phyloP scores from a whole-genome alignment of 2,329 filamentous ascomycete genomes.

The Colletotrichum cereale region DNA sequence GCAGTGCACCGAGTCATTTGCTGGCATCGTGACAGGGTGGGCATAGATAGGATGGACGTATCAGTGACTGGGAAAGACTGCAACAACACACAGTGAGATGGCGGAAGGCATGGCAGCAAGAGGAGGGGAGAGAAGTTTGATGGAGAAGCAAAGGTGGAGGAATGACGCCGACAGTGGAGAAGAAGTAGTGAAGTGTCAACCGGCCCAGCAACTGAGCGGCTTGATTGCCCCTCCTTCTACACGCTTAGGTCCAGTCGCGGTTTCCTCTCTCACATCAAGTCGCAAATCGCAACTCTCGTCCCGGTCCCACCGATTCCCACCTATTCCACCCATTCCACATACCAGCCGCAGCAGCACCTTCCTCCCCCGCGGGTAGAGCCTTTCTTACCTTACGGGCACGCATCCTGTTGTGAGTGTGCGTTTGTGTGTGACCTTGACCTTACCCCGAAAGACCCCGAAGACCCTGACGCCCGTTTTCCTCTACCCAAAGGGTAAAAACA shows the following conservation, averaged over 20 bases:
- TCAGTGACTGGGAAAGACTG: neutral
- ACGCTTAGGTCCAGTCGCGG: neutral
- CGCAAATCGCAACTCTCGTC: neutral
- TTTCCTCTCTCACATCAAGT: neutral
- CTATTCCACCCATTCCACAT: conserved; percentile 17
- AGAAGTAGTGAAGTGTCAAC: conserved; percentile 35
- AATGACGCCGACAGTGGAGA: conserved; percentile 37
- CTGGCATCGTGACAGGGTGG: conserved; percentile 14
- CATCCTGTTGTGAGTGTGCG: neutral
- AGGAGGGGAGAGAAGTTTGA: conserved; percentile 30
- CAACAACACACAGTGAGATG: neutral
- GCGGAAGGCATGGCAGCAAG: conserved; percentile 13
- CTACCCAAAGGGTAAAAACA: neutral
- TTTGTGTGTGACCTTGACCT: neutral
- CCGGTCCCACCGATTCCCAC: conserved; percentile 4
- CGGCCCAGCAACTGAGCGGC: neutral
- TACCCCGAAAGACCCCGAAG: conserved; percentile 2
- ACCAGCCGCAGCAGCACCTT: neutral
- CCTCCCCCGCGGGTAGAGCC: neutral
- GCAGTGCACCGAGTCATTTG: conserved; percentile 14
- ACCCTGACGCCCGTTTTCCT: conserved; percentile 5
- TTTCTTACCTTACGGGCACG: neutral
- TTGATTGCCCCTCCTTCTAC: conserved; percentile 14
- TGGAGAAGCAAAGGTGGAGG: conserved; percentile 34
- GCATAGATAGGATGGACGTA: conserved; percentile 2